Percentiles rank a stretch among this genome's conserved stretches.
Evolutionary conservation across 352 stramenopile species (phyloP).

Genomic region (Phytophthora crassamura): DNA sequence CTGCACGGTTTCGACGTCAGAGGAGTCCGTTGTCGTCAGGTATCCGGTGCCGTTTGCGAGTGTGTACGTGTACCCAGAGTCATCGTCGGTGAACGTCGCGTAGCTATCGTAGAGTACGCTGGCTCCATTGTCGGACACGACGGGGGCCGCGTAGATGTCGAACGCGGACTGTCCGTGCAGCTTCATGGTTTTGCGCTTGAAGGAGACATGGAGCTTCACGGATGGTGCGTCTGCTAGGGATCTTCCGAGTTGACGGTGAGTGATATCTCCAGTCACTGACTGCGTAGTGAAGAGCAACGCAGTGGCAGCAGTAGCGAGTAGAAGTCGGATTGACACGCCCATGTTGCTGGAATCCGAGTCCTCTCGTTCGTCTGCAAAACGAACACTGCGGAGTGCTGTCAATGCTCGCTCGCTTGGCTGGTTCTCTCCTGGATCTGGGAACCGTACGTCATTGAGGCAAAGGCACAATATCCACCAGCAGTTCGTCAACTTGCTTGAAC

Average conservation of each 20-base stretch:
- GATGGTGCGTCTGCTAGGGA: constrained; percentile 26
- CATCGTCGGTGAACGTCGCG: constrained; percentile 23
- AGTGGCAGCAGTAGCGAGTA: neutral
- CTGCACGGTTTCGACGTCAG: constrained; percentile 8
- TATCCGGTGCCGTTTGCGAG: constrained; percentile 37
- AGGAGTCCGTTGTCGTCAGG: constrained; percentile 10
- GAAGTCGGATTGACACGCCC: neutral
- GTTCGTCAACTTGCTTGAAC: no score
- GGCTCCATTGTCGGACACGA: constrained; percentile 16
- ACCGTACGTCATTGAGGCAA: no score
- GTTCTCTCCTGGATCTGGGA: no score
- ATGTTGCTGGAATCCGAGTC: neutral
- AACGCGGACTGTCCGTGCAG: constrained; percentile 37
- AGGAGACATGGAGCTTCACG: constrained; percentile 33
- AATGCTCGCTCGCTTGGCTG: no score
- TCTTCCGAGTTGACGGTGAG: neutral
- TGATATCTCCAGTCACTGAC: neutral
- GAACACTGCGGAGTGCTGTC: neutral
- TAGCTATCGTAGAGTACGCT: constrained; percentile 37
- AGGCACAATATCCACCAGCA: no score
- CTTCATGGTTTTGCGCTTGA: constrained; percentile 39
- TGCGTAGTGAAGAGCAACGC: neutral
- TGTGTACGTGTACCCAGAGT: constrained; percentile 25
- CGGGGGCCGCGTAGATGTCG: constrained; percentile 33
- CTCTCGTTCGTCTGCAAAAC: neutral